Conservation (phyloP, 108 stramenopile genomes). For the Bacterosira constricta region DNA sequence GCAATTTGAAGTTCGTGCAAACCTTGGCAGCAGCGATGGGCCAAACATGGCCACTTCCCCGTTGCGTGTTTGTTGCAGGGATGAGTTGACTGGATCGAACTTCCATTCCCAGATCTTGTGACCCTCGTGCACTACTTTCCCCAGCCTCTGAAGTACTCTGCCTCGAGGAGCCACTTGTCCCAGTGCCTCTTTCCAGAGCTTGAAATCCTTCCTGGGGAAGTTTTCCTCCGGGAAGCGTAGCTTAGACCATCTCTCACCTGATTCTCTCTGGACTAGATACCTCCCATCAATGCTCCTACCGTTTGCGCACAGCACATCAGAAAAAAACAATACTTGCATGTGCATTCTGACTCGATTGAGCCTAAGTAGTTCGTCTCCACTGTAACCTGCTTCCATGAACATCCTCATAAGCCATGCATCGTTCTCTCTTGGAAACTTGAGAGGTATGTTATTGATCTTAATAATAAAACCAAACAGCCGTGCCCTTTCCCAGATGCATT, state of each 20-base stretch:
- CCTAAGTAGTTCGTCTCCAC: neutral
- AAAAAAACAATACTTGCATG: conserved; percentile 20
- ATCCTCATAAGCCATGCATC: conserved; percentile 15
- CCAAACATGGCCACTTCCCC: too few relatives aligned
- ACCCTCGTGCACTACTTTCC: too few relatives aligned
- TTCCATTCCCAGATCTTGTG: too few relatives aligned
- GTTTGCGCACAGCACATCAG: neutral
- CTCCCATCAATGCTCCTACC: conserved; percentile 4
- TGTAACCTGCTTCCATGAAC: neutral
- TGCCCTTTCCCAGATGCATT: conserved; percentile 10
- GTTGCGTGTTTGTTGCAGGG: too few relatives aligned
- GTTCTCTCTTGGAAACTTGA: conserved; percentile 6
- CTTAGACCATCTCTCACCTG: conserved; percentile 16
- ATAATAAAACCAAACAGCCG: too few relatives aligned
- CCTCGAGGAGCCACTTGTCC: too few relatives aligned
- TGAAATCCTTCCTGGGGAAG: neutral
- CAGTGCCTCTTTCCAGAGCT: too few relatives aligned
- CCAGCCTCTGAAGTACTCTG: too few relatives aligned
- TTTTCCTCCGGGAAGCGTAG: conserved; percentile 2
- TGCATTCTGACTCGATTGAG: conserved; percentile 8
- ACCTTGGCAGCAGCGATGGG: too few relatives aligned
- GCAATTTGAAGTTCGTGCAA: too few relatives aligned
- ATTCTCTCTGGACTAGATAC: neutral
- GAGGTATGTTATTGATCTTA: too few relatives aligned
- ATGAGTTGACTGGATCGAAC: too few relatives aligned